Base-by-base conservation (phyloP, 257 asterid genomes). In the Marsdenia floribunda region DNA sequence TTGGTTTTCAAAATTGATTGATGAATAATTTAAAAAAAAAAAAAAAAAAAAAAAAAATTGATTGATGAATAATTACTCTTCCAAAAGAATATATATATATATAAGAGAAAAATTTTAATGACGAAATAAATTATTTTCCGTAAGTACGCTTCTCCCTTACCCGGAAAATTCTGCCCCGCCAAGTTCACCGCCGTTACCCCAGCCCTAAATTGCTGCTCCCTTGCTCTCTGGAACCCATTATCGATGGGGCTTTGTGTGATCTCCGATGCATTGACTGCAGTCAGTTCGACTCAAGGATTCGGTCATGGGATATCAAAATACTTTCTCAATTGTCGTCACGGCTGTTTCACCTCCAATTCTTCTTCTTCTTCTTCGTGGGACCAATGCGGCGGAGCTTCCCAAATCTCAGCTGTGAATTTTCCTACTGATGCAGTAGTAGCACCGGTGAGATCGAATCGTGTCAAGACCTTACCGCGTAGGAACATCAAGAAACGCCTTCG, bases 201-300 rank as follows among this genome's bases (percentile, higher is more conserved):
- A 81, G 16, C 80, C 88, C 87, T 79, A 80, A 6, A 53, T 11
- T 19, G 14, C 18, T 13, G 35, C 9, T 24, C 14, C 4, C 13
- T 19, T 13, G 11, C 21, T 19, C 29, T 40, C 42, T n/a, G 38
- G n/a, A 59, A 44, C 69, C 58, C 10, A 40, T 35, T 60, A 35
- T 73, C 82, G 15, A 93, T 93, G 98, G 97, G 90, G 66, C 64
- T 89, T 72, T 52, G 87, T 44, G 68, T 88, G 49, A 72, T 91
- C 3, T 84, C 96, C 76, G 94, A 93, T 46, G 66, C 92, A 1
- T 69, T 93, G 11, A 78, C 91, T 33, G 75, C 86, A 26, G 76
- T 87, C 65, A 85, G 89, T 0, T 80, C 95, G 0, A 71, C 88
- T 9, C 96, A 90, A 77, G 85, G 85, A 2, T 29, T 86, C 14